A percentile compares a stretch with the other conserved stretches of the same genome.
These are phyloP conservation scores for Fusarium xyrophilum DNA, from an alignment of 2,329 filamentous ascomycete species.

Conservation along the genomic window DNA sequence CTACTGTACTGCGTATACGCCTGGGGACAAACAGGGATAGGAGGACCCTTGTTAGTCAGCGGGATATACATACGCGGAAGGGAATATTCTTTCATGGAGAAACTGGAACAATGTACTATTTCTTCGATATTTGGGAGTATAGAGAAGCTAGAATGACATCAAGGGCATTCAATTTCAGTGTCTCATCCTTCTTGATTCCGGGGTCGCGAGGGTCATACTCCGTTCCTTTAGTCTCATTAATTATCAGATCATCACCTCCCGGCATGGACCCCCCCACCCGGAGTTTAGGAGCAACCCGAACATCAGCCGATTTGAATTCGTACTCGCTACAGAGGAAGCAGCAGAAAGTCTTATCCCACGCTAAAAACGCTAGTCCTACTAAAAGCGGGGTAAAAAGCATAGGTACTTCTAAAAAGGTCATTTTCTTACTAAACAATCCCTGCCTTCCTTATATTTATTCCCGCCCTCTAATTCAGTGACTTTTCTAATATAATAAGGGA, in stretches of 20 bases:
- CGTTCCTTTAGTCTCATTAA: neutral
- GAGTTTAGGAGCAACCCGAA: constrained; percentile 26
- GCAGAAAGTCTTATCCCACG: too few relatives aligned
- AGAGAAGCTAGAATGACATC: neutral
- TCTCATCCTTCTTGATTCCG: neutral
- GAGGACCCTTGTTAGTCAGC: constrained; percentile 33
- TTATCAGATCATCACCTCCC: neutral
- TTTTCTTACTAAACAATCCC: too few relatives aligned
- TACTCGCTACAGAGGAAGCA: too few relatives aligned
- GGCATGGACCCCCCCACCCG: constrained; percentile 25
- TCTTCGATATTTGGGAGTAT: neutral
- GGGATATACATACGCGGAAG: neutral
- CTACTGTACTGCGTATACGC: neutral
- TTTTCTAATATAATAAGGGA: too few relatives aligned
- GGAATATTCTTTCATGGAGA: neutral
- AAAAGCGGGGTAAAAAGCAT: too few relatives aligned
- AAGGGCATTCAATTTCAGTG: neutral
- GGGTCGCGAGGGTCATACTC: constrained; percentile 23
- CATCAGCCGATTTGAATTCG: constrained; percentile 31
- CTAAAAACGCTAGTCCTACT: too few relatives aligned
- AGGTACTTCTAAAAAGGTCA: too few relatives aligned
- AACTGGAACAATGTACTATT: neutral
- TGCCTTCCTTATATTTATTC: too few relatives aligned
- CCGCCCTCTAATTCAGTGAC: too few relatives aligned
- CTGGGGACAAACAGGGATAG: constrained; percentile 10